Evolutionary conservation across 2,329 filamentous ascomycete species (phyloP), one percentile per base, ranked within the genome.

Genomic region (Fusarium verrucosum): DNA sequence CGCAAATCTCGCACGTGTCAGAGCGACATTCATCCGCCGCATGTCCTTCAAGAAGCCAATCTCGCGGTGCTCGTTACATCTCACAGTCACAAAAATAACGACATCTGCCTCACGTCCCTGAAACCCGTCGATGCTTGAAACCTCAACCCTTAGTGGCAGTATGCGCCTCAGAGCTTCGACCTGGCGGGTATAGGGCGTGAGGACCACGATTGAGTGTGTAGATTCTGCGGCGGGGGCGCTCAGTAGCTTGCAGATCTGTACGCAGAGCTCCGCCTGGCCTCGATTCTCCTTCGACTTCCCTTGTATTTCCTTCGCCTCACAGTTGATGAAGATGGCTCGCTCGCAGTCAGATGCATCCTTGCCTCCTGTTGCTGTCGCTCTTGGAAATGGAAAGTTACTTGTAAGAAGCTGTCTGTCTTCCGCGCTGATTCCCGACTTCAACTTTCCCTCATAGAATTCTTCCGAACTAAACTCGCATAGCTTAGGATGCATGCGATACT

Each of bases 101-200:
- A 81, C 70, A 42, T 81, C 80, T 2, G 78, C 78, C 67, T 80
- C 78, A 2, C 75, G 73, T 2, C 78, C 79, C 50, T 82, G 79
- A 57, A 79, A 82, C 4, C 75, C 74, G 58, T 82, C 79, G 40
- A 81, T 77, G 46, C 76, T 80, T 3, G 72, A 77, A 2, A 80
- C 70, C 42, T 78, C 71, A 3, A 80, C 79, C 70, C 42, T 78
- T 70, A 3, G 80, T 10, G 66, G 40, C 1, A 71, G 50, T 8
- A 70, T 53, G 7, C 50, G 58, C 42, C 66, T 70, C 5, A 80
- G 71, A 2, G 74, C 43, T 3, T 76, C 73, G 5, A 62, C 72
- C 65, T 81, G 77, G 2, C 73, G 70, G 1, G 71, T 75, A 50
- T 81, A 82, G 2, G 78, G 79, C 2, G 79, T 80, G 5, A 82